Evolutionary conservation across 495 filamentous ascomycete genomes (phyloP), one percentile per base, ranked within the genome.

Genomic region (Darksidea phi): DNA sequence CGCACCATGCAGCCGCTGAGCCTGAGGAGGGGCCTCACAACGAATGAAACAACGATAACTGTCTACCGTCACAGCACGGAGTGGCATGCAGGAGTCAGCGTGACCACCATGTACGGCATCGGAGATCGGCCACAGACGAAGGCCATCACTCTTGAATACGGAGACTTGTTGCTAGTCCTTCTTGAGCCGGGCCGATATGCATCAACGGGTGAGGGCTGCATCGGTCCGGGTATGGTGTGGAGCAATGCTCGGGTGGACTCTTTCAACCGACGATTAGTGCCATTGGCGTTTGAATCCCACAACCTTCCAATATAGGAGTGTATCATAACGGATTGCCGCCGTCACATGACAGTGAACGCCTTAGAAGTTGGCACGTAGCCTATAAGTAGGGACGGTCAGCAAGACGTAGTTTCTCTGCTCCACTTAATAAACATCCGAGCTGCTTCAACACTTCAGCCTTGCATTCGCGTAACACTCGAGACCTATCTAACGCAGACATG

Each of bases 51-150:
- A 63, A 34, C 42, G 18, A 54, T 49, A 56, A 37, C 28, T 42
- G 36, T 25, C 23, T 61, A 23, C 51, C 59, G 43, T 59, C 34
- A 60, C 55, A 60, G 64, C 64, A 63, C 42, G 21, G 17, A 63
- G 34, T 21, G 24, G 24, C 15, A 57, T 42, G 57, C 41, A 52
- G 47, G 13, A 32, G 53, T 23, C 55, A 53, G 64, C 45, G 59
- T 59, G 56, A 63, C 59, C 60, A 28, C 24, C 47, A 52, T 49
- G 46, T 42, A 49, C 42, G 6, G 41, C 34, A 37, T 51, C 23
- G 57, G 15, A 38, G 50, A 54, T 53, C 42, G 41, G 54, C 50
- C 20, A 52, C 42, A 59, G 26, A 57, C 48, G 52, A 45, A 42
- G 21, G 36, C 26, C n/a, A n/a, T 52, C 51, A 13, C 32, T 42